Percentiles rank a stretch among this genome's conserved stretches.
phyloP scores from a whole-genome alignment of 306 rosid species.

The Quercus variabilis region DNA sequence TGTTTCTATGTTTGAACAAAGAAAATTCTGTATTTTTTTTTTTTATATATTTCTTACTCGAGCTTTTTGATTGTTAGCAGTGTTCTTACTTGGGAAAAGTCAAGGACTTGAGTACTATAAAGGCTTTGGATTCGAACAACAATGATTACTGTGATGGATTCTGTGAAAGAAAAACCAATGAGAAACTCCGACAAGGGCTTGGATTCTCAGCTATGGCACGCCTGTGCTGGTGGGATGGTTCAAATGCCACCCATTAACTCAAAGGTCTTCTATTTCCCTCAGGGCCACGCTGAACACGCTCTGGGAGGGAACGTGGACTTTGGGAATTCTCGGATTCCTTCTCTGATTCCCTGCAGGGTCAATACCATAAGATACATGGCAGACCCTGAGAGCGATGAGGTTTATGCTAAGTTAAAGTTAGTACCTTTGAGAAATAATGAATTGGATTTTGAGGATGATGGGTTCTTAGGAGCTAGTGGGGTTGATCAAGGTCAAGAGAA shows the following conservation, averaged over 20 bases:
- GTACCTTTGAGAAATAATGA: slow-evolving; percentile 52
- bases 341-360: slow-evolving; percentile 59
- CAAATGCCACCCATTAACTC: slow-evolving; percentile 85
- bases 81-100: background rate
- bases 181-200: slow-evolving; percentile 47
- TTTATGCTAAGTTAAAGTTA: slow-evolving; percentile 60
- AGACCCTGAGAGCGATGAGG: slow-evolving; percentile 86
- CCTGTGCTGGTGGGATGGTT: slow-evolving; percentile 96
- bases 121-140: background rate
- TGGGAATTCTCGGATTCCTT: slow-evolving; percentile 45
- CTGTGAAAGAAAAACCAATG: slow-evolving; percentile 34
- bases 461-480: slow-evolving; percentile 35
- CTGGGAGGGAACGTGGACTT: slow-evolving; percentile 51
- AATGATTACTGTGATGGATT: slow-evolving; percentile 58
- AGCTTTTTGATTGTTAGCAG: slow-evolving; percentile 11
- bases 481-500: slow-evolving; percentile 43
- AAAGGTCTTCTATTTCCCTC: slow-evolving; percentile 85
- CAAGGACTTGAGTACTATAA: background rate
- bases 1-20: background rate
- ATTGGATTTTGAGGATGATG: slow-evolving; percentile 45
- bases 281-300: slow-evolving; percentile 88
- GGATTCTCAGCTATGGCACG: slow-evolving; percentile 94
- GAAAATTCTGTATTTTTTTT: background rate
- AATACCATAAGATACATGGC: slow-evolving; percentile 77
- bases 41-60: background rate